phyloP scores from a whole-genome alignment of 2,329 filamentous ascomycete genomes.

The Aspergillus sp. region DNA sequence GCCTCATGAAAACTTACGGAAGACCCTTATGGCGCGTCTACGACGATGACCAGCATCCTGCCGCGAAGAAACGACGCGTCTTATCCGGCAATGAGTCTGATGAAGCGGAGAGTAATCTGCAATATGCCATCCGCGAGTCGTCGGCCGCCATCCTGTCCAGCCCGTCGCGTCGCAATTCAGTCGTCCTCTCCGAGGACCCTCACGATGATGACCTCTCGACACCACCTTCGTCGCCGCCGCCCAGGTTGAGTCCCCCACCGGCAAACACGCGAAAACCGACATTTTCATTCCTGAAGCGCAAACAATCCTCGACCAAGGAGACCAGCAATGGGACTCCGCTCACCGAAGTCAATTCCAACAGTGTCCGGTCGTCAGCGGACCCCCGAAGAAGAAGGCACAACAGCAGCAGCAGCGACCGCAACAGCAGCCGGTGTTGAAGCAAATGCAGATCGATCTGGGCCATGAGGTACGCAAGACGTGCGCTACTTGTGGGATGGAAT shows the following conservation, averaged over 20 bases:
- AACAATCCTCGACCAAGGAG: constrained; percentile 31
- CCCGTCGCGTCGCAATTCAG: constrained; percentile 43
- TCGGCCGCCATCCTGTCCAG: constrained; percentile 42
- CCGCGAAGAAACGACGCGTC: constrained; percentile 43
- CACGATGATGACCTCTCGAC: constrained; percentile 43
- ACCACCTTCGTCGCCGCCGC: constrained; percentile 50
- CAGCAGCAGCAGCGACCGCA: constrained; percentile 21
- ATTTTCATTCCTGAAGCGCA: constrained; percentile 48
- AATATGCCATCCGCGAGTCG: constrained; percentile 45
- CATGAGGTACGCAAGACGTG: constrained; percentile 54
- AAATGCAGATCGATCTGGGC: constrained; percentile 59
- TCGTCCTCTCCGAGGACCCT: constrained; percentile 38
- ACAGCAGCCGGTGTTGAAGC: constrained; percentile 41
- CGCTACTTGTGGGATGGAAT: constrained; percentile 61
- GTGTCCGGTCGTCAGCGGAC: constrained; percentile 35
- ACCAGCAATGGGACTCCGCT: constrained; percentile 28
- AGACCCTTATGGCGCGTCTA: constrained; percentile 44
- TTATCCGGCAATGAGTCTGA: constrained; percentile 30
- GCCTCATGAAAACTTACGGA: constrained; percentile 47
- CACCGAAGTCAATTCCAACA: constrained; percentile 44
- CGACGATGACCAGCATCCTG: constrained; percentile 39
- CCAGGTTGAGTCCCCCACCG: constrained; percentile 38
- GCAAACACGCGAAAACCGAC: constrained; percentile 44
- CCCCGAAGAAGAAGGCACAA: constrained; percentile 29
- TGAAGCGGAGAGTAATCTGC: constrained; percentile 41